A percentile compares a stretch with the other conserved stretches of the same genome.
phyloP scores from a whole-genome alignment of 2,329 filamentous ascomycete species.

The Mycocentrospora acerina region DNA sequence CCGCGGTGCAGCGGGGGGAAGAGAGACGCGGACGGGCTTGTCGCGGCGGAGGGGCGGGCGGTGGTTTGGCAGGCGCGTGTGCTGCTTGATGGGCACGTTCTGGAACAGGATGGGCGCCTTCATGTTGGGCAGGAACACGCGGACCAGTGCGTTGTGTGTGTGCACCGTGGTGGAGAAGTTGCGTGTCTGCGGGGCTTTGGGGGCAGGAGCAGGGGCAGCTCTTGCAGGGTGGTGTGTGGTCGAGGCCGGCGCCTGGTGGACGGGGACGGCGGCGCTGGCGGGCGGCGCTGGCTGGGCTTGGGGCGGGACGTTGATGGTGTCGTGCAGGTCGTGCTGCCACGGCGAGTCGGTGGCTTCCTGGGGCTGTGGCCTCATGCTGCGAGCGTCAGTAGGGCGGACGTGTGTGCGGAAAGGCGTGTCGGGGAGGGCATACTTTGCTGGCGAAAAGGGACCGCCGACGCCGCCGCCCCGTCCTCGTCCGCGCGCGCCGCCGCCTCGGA shows the following conservation, averaged over 20 bases:
- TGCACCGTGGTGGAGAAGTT: constrained; percentile 78
- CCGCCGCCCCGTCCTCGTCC: constrained; percentile 54
- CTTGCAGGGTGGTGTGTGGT: constrained; percentile 23
- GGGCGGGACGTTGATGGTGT: constrained; percentile 54
- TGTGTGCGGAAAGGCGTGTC: neutral
- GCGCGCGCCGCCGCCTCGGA: constrained; percentile 65
- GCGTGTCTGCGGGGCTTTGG: constrained; percentile 39
- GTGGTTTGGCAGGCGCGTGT: constrained; percentile 93
- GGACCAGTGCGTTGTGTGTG: constrained; percentile 81
- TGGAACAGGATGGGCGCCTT: constrained; percentile 69
- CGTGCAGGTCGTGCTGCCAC: constrained; percentile 96
- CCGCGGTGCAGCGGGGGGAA: constrained; percentile 75
- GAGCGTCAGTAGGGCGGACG: constrained; percentile 26
- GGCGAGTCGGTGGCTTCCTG: constrained; percentile 65
- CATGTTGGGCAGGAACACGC: constrained; percentile 78
- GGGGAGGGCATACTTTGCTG: constrained; percentile 59
- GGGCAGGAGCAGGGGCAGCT: constrained; percentile 20
- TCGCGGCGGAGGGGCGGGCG: constrained; percentile 90
- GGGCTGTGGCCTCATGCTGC: constrained; percentile 45
- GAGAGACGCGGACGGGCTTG: constrained; percentile 91
- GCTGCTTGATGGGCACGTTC: constrained; percentile 79
- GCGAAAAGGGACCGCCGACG: constrained; percentile 56
- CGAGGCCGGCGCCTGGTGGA: constrained; percentile 20
- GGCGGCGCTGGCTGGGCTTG: constrained; percentile 26
- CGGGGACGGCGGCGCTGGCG: constrained; percentile 9